Evolutionary conservation across 1,284 basidiomycete genomes (phyloP).

Genomic region (Ceratobasidium sp.): DNA sequence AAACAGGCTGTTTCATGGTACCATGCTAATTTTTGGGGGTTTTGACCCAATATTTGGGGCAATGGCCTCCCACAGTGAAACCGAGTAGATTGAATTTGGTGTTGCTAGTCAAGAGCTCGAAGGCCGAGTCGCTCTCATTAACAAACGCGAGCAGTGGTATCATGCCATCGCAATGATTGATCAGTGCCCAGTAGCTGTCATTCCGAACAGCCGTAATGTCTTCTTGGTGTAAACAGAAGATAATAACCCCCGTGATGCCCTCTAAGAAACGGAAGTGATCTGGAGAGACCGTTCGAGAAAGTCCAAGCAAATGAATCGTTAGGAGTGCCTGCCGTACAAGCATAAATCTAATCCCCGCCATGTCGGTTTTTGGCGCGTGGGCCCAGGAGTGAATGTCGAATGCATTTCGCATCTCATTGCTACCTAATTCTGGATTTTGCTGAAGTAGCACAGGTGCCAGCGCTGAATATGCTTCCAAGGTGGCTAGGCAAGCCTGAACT

Average conservation of each 20-base stretch:
- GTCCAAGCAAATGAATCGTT: background rate
- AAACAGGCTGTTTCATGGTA: too few species aligned
- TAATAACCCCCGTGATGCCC: background rate
- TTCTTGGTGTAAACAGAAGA: background rate
- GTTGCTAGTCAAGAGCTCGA: background rate
- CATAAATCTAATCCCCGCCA: background rate
- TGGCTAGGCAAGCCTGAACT: background rate
- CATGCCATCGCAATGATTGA: background rate
- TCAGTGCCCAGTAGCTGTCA: background rate
- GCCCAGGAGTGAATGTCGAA: background rate
- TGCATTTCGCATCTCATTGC: background rate
- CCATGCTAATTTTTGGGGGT: too few species aligned
- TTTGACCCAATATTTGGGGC: too few species aligned
- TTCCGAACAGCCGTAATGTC: background rate
- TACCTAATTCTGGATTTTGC: background rate
- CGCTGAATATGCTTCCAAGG: background rate
- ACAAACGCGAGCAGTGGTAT: background rate
- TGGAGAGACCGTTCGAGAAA: background rate
- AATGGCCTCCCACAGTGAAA: background rate
- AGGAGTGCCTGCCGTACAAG: background rate
- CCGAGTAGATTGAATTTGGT: background rate
- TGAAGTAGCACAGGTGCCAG: background rate
- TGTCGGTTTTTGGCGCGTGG: background rate
- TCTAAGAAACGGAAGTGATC: background rate
- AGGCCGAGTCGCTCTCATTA: background rate